Evolutionary conservation across 1,284 basidiomycete species (phyloP), one percentile per base, ranked within the genome.

Genomic region (Moesziomyces sp.): DNA sequence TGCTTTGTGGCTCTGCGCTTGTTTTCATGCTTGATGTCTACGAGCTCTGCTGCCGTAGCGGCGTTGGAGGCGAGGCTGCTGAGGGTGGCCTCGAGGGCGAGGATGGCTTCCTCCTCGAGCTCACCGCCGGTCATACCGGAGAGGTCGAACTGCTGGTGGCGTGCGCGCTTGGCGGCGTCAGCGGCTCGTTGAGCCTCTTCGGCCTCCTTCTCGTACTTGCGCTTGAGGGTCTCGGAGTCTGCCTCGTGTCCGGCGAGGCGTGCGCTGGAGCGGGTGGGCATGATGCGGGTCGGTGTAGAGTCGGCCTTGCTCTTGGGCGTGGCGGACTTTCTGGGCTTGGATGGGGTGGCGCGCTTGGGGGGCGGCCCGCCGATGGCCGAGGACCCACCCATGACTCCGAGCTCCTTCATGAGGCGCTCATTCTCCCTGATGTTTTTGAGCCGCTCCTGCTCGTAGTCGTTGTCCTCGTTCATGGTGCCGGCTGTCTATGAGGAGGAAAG

Each of bases 341-440:
- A 40, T 2, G 65, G 58, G 1, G 58, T 51, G 21, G 63, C 11
- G n/a, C 62, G 48, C 55, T 66, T 72, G 26, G 69, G 63, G 14
- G 66, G 51, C n/a, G 54, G 63, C 0, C 44, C 63, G 13, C 76
- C 78, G 23, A 74, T 61, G 38, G 64, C 46, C 5, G 71, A 68
- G 16, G 72, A 66, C 7, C 80, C 79, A 10, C 70, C 72, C 33
- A 70, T 62, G 43, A 83, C 66, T 28, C 78, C 74, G 11, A 83
- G 70, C 58, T 80, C 80, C 21, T 75, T 72, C 59, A 83, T 71
- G 33, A 83, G 70, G 5, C 63, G 48, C 50, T 81, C 75, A 77
- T 83, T 83, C 33, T 78, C 70, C n/a, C 61, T 69, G 59, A 83
- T 83, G 58, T 83, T 83, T 40, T 60, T 73, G 44, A 78, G 77